A percentile compares a stretch with the other conserved stretches of the same genome.
phyloP scores from a whole-genome alignment of 2,329 filamentous ascomycete species.

The Penicillium freii region DNA sequence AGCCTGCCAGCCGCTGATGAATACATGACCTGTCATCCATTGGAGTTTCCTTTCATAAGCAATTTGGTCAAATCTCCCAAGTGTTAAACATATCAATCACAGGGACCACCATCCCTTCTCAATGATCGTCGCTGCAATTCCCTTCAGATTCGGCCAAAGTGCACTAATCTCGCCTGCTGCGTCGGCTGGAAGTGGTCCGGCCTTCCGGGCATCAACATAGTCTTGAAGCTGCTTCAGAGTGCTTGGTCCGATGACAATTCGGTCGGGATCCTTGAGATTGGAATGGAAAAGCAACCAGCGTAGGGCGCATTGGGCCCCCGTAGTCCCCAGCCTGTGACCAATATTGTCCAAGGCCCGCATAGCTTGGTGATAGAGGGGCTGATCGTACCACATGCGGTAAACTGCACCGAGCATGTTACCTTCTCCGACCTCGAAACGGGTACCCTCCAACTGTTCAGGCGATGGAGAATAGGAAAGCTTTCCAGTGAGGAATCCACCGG shows the following conservation, averaged over 20 bases:
- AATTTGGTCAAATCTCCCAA: not conserved
- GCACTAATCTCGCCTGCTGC: not conserved
- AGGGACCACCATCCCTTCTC: constrained; percentile 7
- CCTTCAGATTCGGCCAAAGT: not conserved
- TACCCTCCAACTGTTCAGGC: not conserved
- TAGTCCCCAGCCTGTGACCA: not conserved
- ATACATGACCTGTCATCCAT: not conserved
- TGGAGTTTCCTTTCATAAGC: not conserved
- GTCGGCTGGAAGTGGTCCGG: not conserved
- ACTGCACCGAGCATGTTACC: constrained; percentile 6
- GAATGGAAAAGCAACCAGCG: constrained; percentile 8
- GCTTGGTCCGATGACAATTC: constrained; percentile 5
- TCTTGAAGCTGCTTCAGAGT: not conserved
- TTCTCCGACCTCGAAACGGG: constrained; percentile 3
- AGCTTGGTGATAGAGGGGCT: not conserved
- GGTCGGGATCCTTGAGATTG: not conserved
- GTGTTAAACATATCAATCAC: not conserved
- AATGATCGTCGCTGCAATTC: not conserved
- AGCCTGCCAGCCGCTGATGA: not conserved
- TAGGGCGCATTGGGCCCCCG: not conserved
- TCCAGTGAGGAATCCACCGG: constrained; percentile 2
- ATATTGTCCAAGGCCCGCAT: not conserved
- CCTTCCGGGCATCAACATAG: constrained; percentile 1
- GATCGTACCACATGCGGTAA: constrained; percentile 9
- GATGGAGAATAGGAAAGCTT: constrained; percentile 4